Evolutionary conservation across 2,329 filamentous ascomycete species (phyloP).

Genomic region (Blastomyces percursus): DNA sequence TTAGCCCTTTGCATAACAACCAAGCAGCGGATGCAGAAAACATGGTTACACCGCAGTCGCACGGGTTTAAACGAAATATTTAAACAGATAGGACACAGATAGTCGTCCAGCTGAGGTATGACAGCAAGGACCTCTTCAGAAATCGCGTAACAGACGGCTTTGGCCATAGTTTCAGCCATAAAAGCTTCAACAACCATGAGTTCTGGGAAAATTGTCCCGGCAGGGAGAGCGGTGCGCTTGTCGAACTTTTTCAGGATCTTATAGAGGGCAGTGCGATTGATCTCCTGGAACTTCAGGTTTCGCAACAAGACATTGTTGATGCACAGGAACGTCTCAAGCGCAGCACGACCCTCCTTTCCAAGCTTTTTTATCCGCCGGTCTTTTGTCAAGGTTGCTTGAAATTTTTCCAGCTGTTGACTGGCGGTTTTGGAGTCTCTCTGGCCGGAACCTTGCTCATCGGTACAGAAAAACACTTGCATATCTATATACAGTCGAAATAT

Average conservation of each 20-base stretch:
- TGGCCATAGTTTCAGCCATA: conserved; percentile 57
- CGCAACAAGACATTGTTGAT: conserved; percentile 69
- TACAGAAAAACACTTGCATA: conserved; percentile 71
- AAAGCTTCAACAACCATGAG: conserved; percentile 50
- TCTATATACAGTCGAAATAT: conserved; percentile 76
- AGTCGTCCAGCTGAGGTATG: conserved; percentile 75
- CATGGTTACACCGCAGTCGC: conserved; percentile 60
- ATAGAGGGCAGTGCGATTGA: conserved; percentile 63
- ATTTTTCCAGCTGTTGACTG: conserved; percentile 57
- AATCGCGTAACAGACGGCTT: conserved; percentile 63
- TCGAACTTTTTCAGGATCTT: conserved; percentile 92
- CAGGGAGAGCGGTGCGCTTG: conserved; percentile 66
- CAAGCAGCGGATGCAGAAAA: conserved; percentile 76
- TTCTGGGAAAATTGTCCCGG: conserved; percentile 51
- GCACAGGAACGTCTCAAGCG: conserved; percentile 57
- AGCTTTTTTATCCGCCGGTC: conserved; percentile 44
- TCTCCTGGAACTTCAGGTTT: conserved; percentile 71
- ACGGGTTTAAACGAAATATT: conserved; percentile 71
- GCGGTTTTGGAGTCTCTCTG: conserved; percentile 55
- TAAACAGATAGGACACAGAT: conserved; percentile 70
- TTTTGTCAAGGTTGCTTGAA: conserved; percentile 51
- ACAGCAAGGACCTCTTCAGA: conserved; percentile 59
- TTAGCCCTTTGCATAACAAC: conserved; percentile 64
- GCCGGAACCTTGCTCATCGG: conserved; percentile 59
- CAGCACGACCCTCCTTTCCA: conserved; percentile 49